A percentile compares a stretch with the other conserved stretches of the same genome.
Evolutionary conservation across 1,284 basidiomycete species (phyloP).

Genomic region (Marasmius sp.): DNA sequence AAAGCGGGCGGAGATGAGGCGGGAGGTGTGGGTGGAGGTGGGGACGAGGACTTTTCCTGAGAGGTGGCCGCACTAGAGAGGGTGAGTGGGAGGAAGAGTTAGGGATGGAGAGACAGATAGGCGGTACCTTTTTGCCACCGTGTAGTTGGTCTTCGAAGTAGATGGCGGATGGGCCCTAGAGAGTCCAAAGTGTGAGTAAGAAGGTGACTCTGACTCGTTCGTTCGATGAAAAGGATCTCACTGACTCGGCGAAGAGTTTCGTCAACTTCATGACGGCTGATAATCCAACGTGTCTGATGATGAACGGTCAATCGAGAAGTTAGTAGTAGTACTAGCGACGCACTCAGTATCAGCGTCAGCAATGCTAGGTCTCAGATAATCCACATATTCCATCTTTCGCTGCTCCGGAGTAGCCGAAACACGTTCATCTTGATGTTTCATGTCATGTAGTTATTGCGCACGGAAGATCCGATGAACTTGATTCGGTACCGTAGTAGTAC

Average conservation of each 20-base stretch:
- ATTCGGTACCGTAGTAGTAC: slow-evolving; percentile 93
- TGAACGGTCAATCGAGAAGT: no score
- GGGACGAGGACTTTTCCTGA: slow-evolving; percentile 94
- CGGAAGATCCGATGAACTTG: slow-evolving; percentile 86
- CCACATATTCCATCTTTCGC: slow-evolving; percentile 72
- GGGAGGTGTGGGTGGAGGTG: no score
- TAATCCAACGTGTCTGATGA: slow-evolving; percentile 83
- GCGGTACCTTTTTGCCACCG: slow-evolving; percentile 78
- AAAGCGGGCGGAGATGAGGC: no score
- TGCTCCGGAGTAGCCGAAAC: slow-evolving; percentile 65
- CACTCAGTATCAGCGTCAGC: slow-evolving; percentile 95
- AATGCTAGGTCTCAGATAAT: slow-evolving; percentile 92
- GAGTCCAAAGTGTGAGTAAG: slow-evolving; percentile 5
- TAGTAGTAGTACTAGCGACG: no score
- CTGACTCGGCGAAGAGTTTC: slow-evolving; percentile 90
- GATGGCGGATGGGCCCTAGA: slow-evolving; percentile 80
- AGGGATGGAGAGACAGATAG: neutral
- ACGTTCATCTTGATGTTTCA: slow-evolving; percentile 85
- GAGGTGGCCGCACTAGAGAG: slow-evolving; percentile 91
- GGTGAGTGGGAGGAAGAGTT: slow-evolving; percentile 2
- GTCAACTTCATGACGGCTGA: slow-evolving; percentile 97
- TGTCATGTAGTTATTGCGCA: slow-evolving; percentile 84
- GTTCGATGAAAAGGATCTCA: slow-evolving; percentile 30
- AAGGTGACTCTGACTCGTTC: neutral
- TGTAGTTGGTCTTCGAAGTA: slow-evolving; percentile 93